phyloP scores from a whole-genome alignment of 1,139 yeast genomes.

The Suhomyces anneliseae region DNA sequence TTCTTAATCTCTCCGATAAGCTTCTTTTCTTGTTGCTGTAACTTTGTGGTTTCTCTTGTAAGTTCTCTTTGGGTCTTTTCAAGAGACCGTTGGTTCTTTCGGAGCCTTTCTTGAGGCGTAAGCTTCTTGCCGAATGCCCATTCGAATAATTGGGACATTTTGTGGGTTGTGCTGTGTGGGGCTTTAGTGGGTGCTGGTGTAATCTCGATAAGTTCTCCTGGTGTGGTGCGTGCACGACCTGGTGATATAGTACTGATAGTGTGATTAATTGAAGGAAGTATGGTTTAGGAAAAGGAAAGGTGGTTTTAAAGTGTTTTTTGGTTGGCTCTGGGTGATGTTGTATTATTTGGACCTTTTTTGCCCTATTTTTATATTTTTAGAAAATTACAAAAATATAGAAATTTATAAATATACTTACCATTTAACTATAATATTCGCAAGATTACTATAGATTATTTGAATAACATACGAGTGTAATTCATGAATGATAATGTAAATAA shows the following conservation, averaged over 20 bases:
- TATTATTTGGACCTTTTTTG: not conserved
- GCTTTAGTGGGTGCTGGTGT: not conserved
- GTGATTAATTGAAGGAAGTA: not conserved
- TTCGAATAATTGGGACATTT: slow-evolving; percentile 55
- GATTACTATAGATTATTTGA: no score
- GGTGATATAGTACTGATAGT: not conserved
- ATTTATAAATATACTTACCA: not conserved
- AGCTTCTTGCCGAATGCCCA: slow-evolving; percentile 95
- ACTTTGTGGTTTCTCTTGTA: slow-evolving; percentile 78
- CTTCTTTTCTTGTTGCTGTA: slow-evolving; percentile 90
- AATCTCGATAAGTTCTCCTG: slow-evolving; percentile 1
- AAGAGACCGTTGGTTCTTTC: slow-evolving; percentile 92
- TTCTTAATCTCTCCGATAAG: slow-evolving; percentile 82
- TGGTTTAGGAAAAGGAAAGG: not conserved
- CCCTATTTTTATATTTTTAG: no score
- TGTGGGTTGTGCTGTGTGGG: not conserved
- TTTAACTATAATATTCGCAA: no score
- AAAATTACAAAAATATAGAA: no score
- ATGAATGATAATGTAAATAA: no score
- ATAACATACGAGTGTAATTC: no score
- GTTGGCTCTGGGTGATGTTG: not conserved
- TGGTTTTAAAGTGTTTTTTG: not conserved
- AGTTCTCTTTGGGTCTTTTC: slow-evolving; percentile 94
- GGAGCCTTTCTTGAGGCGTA: slow-evolving; percentile 92
- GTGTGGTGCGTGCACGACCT: slow-evolving; percentile 4